These are phyloP conservation scores for Truncatella angustata DNA, from an alignment of 2,329 filamentous ascomycete genomes.

Conservation along the genomic window DNA sequence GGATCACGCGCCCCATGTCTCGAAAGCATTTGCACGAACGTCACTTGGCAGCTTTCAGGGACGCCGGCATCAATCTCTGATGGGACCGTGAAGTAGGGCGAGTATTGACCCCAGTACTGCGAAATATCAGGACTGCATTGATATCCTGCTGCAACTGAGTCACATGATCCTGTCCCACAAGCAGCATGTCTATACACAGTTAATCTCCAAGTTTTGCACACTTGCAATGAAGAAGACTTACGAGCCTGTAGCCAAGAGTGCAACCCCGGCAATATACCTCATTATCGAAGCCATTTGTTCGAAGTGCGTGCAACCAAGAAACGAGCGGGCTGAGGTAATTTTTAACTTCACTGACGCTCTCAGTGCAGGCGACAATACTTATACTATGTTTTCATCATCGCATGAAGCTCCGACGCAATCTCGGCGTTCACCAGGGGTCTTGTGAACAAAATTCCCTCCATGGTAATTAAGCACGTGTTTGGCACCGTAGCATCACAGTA, in stretches of 20 bases:
- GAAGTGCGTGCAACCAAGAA: too few relatives aligned
- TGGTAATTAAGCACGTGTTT: too few relatives aligned
- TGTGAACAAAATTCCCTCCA: too few relatives aligned
- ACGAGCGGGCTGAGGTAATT: too few relatives aligned
- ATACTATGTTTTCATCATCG: too few relatives aligned
- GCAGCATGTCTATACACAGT: neutral
- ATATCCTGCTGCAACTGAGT: conserved; percentile 55
- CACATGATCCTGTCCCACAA: conserved; percentile 36
- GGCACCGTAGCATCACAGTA: too few relatives aligned
- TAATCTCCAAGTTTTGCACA: neutral
- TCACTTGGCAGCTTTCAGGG: conserved; percentile 69
- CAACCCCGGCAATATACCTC: neutral
- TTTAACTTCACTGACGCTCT: neutral
- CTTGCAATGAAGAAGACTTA: neutral
- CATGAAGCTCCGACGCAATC: neutral
- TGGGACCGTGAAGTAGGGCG: conserved; percentile 75
- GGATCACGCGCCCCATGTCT: conserved; percentile 84
- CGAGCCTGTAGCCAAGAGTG: neutral
- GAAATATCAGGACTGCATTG: conserved; percentile 60
- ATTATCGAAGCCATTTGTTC: neutral
- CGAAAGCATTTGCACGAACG: conserved; percentile 77
- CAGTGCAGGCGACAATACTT: neutral
- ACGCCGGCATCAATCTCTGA: conserved; percentile 60
- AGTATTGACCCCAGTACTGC: conserved; percentile 82
- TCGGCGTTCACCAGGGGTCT: too few relatives aligned